These are phyloP conservation scores for Tagetes patula DNA, from an alignment of 129 eudicot species.

Conservation along the genomic window DNA sequence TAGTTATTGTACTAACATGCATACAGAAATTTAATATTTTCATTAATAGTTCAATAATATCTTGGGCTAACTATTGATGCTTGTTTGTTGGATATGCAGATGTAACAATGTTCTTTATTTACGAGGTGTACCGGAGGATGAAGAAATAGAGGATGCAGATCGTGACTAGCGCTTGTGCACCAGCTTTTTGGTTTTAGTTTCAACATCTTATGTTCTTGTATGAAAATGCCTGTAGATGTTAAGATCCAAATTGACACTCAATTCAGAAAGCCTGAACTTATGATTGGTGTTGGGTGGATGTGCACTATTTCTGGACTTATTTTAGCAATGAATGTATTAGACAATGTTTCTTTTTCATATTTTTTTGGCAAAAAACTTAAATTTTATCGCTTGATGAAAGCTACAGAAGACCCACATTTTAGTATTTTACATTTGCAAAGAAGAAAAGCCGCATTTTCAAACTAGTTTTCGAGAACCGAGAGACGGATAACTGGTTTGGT, in stretches of 20 bases:
- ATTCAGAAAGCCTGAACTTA: constrained; percentile 7
- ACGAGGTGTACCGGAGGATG: constrained; percentile 98
- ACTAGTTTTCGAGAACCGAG: too few relatives aligned
- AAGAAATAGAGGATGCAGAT: constrained; percentile 85
- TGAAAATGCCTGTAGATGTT: constrained; percentile 34
- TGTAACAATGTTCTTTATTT: constrained; percentile 88
- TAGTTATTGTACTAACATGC: neutral
- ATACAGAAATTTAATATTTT: neutral
- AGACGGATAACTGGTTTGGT: too few relatives aligned
- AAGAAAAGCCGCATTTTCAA: too few relatives aligned
- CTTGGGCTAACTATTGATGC: constrained; percentile 9
- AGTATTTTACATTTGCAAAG: neutral
- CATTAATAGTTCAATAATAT: neutral
- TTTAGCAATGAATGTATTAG: constrained; percentile 11
- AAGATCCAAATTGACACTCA: constrained; percentile 1
- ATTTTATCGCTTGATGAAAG: neutral
- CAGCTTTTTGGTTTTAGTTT: constrained; percentile 16
- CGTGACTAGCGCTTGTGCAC: constrained; percentile 41
- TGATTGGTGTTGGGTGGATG: constrained; percentile 11
- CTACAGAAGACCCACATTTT: neutral
- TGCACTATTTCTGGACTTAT: neutral
- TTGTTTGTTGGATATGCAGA: constrained; percentile 43
- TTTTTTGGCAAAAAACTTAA: neutral
- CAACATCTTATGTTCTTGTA: constrained; percentile 14
- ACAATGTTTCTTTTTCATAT: constrained; percentile 7